phyloP scores from a whole-genome alignment of 345 rosid genomes.

The Euphorbia tirucalli region DNA sequence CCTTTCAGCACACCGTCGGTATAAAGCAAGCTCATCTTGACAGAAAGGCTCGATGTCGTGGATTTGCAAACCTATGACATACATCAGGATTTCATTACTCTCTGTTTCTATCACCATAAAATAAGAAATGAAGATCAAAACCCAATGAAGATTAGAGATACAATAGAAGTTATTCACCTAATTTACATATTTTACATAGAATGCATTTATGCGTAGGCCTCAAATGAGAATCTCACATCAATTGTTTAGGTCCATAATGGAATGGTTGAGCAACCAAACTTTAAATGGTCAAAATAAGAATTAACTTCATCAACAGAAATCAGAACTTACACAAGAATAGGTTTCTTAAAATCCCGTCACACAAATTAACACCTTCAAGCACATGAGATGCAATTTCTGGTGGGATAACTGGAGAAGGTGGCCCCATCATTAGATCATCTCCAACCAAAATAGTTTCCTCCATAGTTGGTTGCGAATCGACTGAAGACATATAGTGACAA shows the following conservation, averaged over 20 bases:
- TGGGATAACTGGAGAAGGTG: slow-evolving; percentile 84
- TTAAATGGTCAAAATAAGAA: background rate
- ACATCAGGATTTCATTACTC: slow-evolving; percentile 7
- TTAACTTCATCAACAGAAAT: background rate
- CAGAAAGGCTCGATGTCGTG: slow-evolving; percentile 91
- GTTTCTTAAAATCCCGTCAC: slow-evolving; percentile 82
- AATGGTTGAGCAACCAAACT: background rate
- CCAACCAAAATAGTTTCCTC: slow-evolving; percentile 95
- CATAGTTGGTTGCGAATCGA: slow-evolving; percentile 88
- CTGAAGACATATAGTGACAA: slow-evolving; percentile 33
- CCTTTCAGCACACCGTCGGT: slow-evolving; percentile 72
- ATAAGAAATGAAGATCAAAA: background rate
- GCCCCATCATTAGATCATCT: slow-evolving; percentile 93
- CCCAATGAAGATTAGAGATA: background rate
- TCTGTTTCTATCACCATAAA: background rate
- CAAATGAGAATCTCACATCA: background rate
- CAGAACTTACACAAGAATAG: slow-evolving; percentile 74
- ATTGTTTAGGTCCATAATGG: too few species aligned
- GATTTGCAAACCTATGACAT: slow-evolving; percentile 68
- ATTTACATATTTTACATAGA: background rate
- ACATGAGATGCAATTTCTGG: slow-evolving; percentile 76
- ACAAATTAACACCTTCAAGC: slow-evolving; percentile 76
- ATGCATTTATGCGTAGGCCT: background rate
- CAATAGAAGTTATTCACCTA: background rate
- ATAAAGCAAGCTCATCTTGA: slow-evolving; percentile 86